These are phyloP conservation scores for Amanita rubescens DNA, from an alignment of 768 basidiomycete species.

Conservation along the genomic window DNA sequence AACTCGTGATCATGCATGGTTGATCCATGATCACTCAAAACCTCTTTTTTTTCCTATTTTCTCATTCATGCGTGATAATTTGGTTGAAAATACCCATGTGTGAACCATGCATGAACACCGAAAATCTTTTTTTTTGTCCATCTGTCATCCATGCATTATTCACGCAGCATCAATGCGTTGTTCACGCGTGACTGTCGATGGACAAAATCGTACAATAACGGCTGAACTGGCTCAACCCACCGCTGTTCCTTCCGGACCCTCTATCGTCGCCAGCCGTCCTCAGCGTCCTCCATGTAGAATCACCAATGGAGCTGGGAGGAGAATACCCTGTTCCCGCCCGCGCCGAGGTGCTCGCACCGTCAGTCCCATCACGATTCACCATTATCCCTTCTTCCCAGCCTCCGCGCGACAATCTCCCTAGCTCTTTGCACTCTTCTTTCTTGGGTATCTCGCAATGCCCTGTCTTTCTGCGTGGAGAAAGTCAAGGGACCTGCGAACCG, in stretches of 20 bases:
- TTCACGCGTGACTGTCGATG: no score
- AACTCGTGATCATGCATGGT: no score
- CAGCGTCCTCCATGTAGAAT: conserved; percentile 38
- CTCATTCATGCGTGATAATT: no score
- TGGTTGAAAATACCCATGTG: no score
- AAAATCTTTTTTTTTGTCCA: no score
- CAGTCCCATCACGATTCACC: no score
- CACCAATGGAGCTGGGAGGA: conserved; percentile 34
- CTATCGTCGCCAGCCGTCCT: conserved; percentile 18
- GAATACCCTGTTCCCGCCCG: conserved; percentile 22
- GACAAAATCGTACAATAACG: no score
- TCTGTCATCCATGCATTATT: no score
- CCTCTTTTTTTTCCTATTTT: no score
- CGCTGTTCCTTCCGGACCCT: conserved; percentile 6
- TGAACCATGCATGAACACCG: no score
- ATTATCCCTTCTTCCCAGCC: neutral
- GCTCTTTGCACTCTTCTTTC: conserved; percentile 2
- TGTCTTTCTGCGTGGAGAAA: conserved; percentile 6
- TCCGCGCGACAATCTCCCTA: neutral
- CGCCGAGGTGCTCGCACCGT: neutral
- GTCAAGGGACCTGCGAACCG: conserved; percentile 6
- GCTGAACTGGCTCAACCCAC: conserved; percentile 1
- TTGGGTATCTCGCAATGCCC: neutral
- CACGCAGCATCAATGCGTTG: no score
- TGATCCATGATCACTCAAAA: no score